These are phyloP conservation scores for Tetramitus jugosus DNA, from an alignment of 208 protist genomes.

Conservation along the genomic window DNA sequence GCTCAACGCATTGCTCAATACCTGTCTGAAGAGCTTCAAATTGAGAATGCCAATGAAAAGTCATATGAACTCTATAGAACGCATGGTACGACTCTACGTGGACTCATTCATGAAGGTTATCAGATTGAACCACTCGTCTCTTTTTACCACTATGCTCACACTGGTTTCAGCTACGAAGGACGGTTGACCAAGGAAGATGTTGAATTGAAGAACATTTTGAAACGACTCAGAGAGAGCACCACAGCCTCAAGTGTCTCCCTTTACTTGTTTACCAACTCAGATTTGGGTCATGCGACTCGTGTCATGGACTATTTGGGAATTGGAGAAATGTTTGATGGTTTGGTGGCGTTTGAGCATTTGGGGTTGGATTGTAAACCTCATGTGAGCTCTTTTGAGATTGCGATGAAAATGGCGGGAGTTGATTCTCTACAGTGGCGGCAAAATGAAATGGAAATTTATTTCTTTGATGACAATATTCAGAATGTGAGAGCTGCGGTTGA, in stretches of 20 bases:
- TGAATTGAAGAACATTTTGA: background rate
- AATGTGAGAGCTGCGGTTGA: slow-evolving; percentile 1
- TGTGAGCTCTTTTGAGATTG: background rate
- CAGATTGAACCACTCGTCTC: background rate
- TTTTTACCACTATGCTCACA: slow-evolving; percentile 12
- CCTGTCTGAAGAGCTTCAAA: background rate
- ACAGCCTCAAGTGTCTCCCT: background rate
- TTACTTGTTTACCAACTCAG: slow-evolving; percentile 5
- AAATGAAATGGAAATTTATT: slow-evolving; percentile 5
- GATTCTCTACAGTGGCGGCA: background rate
- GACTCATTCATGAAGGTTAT: background rate
- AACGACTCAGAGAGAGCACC: background rate
- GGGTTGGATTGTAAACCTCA: background rate
- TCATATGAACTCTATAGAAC: background rate
- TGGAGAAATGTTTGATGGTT: background rate
- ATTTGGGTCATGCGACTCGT: background rate
- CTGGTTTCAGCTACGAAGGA: background rate
- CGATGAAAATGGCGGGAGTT: background rate
- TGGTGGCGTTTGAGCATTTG: slow-evolving; percentile 8
- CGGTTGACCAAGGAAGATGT: background rate
- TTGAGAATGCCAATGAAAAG: slow-evolving; percentile 10
- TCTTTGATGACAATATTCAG: slow-evolving; percentile 12
- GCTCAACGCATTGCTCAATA: background rate
- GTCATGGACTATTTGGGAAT: background rate
- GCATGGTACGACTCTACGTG: background rate